Evolutionary conservation across 1,139 yeast species (phyloP).

Genomic region (Nakaseomyces bracarensis): DNA sequence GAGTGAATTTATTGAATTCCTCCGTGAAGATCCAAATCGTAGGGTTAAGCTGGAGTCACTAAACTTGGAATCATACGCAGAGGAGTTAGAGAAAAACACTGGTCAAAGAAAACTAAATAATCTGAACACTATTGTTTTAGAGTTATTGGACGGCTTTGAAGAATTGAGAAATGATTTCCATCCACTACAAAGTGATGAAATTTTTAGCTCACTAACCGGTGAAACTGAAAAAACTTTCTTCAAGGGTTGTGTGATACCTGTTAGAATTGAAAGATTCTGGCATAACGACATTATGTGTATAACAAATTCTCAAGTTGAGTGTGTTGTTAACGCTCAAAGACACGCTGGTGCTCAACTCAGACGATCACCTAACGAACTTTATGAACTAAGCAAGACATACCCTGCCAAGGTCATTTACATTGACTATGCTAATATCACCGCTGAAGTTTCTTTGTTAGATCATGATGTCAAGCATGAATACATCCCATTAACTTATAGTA

Average conservation of each 20-base stretch:
- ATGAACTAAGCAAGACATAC: slow-evolving; percentile 67
- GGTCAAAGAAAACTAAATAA: slow-evolving; percentile 32
- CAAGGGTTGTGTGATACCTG: slow-evolving; percentile 72
- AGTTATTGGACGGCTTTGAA: slow-evolving; percentile 76
- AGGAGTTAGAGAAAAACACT: slow-evolving; percentile 63
- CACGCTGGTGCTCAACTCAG: slow-evolving; percentile 49
- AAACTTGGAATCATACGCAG: slow-evolving; percentile 88
- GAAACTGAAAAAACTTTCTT: slow-evolving; percentile 65
- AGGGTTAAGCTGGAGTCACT: slow-evolving; percentile 63
- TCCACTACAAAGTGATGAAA: slow-evolving; percentile 56
- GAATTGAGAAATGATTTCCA: slow-evolving; percentile 74
- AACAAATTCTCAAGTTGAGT: slow-evolving; percentile 72
- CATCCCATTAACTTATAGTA: slow-evolving; percentile 39
- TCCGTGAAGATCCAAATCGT: slow-evolving; percentile 66
- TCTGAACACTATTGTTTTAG: slow-evolving; percentile 66
- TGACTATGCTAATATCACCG: slow-evolving; percentile 64
- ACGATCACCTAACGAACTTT: slow-evolving; percentile 40
- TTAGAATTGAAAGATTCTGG: slow-evolving; percentile 42
- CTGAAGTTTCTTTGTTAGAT: slow-evolving; percentile 61
- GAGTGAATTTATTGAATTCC: slow-evolving; percentile 79
- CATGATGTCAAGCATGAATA: slow-evolving; percentile 58
- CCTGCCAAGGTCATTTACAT: slow-evolving; percentile 70
- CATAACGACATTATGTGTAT: slow-evolving; percentile 44
- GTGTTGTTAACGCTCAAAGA: slow-evolving; percentile 57
- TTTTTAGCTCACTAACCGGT: slow-evolving; percentile 85